Conservation (phyloP, 345 rosid species). For the Pugionium cornutum region DNA sequence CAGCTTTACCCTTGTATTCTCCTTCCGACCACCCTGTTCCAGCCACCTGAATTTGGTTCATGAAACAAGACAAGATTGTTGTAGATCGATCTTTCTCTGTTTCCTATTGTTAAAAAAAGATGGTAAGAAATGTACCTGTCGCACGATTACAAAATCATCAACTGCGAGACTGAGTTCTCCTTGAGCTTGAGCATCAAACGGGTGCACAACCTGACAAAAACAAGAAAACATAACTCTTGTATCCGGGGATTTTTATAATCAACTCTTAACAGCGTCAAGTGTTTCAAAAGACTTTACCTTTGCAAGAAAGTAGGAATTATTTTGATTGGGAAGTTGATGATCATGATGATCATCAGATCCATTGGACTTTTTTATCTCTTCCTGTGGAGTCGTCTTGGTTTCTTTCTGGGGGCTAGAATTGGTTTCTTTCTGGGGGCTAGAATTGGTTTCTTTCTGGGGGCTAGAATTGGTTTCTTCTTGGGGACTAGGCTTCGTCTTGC, state of each 20-base stretch:
- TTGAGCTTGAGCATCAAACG: conserved; percentile 86
- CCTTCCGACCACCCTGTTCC: conserved; percentile 97
- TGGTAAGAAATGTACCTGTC: conserved; percentile 56
- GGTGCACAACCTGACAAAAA: conserved; percentile 66
- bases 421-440: conserved; percentile 20
- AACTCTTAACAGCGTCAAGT: background rate
- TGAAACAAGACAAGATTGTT: background rate
- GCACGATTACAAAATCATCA: conserved; percentile 77
- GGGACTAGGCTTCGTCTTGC: background rate
- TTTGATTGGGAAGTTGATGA: too few species aligned
- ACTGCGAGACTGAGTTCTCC: conserved; percentile 75
- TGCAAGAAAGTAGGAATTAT: conserved; percentile 39
- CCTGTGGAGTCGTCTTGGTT: conserved; percentile 29
- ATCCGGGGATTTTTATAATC: background rate
- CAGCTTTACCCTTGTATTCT: conserved; percentile 78
- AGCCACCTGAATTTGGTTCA: conserved; percentile 55
- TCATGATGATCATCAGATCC: too few species aligned
- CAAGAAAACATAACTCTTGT: background rate
- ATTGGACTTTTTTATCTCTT: too few species aligned
- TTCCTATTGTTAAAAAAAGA: conserved; percentile 3
- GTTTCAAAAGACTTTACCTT: conserved; percentile 21
- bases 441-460: conserved; percentile 2
- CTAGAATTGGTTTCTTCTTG: conserved; percentile 12
- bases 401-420: too few species aligned
- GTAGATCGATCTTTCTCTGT: background rate